A percentile compares a stretch with the other conserved stretches of the same genome.
Evolutionary conservation across 306 rosid genomes (phyloP).

Genomic region (Cucumis melo): DNA sequence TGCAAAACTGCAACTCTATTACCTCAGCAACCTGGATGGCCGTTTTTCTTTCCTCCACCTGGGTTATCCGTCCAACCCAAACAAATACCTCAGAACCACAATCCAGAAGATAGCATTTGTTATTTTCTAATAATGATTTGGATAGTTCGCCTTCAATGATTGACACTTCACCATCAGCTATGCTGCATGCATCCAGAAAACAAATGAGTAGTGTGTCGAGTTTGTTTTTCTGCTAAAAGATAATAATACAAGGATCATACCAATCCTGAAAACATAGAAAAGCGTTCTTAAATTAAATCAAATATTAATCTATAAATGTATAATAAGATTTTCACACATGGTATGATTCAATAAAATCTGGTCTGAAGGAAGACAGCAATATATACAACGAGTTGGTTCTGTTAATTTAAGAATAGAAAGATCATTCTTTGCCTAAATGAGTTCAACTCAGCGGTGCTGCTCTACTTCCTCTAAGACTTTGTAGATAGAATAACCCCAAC

Average conservation of each 20-base stretch:
- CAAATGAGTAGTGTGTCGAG: not conserved
- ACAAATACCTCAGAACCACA: constrained; percentile 78
- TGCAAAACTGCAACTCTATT: constrained; percentile 1
- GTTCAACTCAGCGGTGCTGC: not conserved
- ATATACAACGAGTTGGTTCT: not conserved
- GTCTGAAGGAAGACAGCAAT: not conserved
- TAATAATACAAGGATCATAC: not conserved
- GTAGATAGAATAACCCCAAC: not conserved
- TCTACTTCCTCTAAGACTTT: not conserved
- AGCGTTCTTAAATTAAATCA: not conserved
- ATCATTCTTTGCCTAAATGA: not conserved
- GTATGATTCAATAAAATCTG: not conserved
- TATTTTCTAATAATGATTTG: constrained; percentile 59
- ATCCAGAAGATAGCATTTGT: constrained; percentile 76
- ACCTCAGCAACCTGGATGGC: constrained; percentile 80
- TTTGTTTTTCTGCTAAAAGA: not conserved
- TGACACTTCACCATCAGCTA: constrained; percentile 52
- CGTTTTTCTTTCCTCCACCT: constrained; percentile 73
- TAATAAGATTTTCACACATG: not conserved
- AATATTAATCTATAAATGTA: not conserved
- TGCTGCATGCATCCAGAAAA: constrained; percentile 3
- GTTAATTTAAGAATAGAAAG: not conserved
- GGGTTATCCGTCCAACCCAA: constrained; percentile 83
- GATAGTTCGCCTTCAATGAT: constrained; percentile 52
- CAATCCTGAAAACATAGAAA: not conserved